Base-by-base conservation (phyloP, 2,329 filamentous ascomycete genomes). In the Fusarium equiseti region DNA sequence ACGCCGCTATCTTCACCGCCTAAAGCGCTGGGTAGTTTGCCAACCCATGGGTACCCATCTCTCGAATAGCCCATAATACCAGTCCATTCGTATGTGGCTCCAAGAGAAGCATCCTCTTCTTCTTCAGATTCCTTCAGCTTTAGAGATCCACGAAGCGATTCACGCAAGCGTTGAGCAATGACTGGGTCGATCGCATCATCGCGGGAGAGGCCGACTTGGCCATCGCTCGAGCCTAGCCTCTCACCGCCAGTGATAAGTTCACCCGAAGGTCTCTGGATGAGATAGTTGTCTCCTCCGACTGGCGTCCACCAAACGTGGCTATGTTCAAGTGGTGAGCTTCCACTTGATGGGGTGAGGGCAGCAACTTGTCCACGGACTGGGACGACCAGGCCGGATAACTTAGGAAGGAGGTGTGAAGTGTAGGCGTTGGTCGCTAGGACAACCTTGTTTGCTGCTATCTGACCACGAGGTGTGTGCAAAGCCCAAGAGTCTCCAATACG, bases 351-450 rank as follows among this genome's bases (percentile, higher is more conserved):
- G 6, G 85, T 74, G 22, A 95, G 84, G 1, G 91, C 87, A 44
- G 87, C 87, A 81, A 95, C 89, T 76, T 95, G 90, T 2, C 92
- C 94, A 26, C 92, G 85, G 4, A 92, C 90, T 0, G 95, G 95
- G 4, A 95, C 88, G 68, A 97, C 91, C 11, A 94, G 84, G 69
- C 90, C 88, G 11, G 87, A 83, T 72, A 95, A 91, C 35, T 82
- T 77, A 0, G 92, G 92, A 3, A 95, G 81, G 6, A 97, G 84
- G 65, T 90, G 86, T 2, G 92, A 93, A 0, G 93, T 95, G 79
- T 97, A 97, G 6, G 85, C 95, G 76, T 97, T 97, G 1, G 92
- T 95, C 7, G 93, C 91, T 18, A 97, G 86, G 20, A 97, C 85
- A 22, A 97, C 88, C 35, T 87, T 85, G 15, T 83, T 81, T 2